phyloP scores from a whole-genome alignment of 2,329 filamentous ascomycete genomes.

The Trichoderma hamatum region DNA sequence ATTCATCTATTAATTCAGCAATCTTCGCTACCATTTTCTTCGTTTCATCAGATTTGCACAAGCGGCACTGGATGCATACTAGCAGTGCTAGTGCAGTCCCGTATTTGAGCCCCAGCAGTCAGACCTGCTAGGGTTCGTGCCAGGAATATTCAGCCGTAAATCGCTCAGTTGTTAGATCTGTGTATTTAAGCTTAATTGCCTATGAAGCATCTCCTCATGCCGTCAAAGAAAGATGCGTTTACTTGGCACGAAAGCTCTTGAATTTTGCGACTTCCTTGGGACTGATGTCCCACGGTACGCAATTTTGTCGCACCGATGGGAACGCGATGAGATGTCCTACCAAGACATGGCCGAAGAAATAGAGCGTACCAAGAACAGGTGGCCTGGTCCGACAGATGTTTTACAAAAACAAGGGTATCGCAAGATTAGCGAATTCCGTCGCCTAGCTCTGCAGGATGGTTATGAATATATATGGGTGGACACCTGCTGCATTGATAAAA shows the following conservation, averaged over 20 bases:
- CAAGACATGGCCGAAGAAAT: background rate
- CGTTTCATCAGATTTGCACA: background rate
- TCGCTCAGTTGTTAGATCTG: background rate
- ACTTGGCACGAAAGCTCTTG: background rate
- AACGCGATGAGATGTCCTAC: background rate
- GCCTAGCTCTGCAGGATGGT: background rate
- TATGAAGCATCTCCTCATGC: background rate
- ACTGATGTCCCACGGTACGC: background rate
- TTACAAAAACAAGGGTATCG: background rate
- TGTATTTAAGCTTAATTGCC: background rate
- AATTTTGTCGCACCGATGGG: conserved; percentile 7
- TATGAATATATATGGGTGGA: background rate
- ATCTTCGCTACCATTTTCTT: background rate
- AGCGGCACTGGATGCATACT: background rate
- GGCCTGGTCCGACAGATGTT: background rate
- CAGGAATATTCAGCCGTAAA: background rate
- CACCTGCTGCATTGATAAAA: background rate
- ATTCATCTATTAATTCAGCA: background rate
- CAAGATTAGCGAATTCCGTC: background rate
- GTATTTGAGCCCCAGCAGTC: background rate
- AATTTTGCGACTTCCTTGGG: background rate
- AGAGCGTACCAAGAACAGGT: background rate
- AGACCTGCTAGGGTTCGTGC: background rate
- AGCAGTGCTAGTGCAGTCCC: background rate
- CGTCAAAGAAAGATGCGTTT: background rate